These are phyloP conservation scores for Eucalyptus rudis DNA, from an alignment of 345 rosid species.

Conservation along the genomic window DNA sequence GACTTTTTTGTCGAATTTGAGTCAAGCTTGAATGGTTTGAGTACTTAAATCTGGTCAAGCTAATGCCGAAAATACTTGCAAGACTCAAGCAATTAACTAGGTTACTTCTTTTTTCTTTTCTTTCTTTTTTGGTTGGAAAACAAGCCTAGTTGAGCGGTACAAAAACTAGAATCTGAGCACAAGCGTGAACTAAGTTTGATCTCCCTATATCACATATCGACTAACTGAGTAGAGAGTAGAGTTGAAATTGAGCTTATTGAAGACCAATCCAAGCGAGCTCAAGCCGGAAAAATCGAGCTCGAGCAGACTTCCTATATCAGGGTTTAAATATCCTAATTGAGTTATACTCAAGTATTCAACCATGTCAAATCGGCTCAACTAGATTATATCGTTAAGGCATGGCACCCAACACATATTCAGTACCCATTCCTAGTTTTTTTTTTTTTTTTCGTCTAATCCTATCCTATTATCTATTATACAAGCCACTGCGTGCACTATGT, in stretches of 20 bases:
- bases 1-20: background rate
- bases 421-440: background rate
- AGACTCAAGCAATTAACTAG: background rate
- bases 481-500: rapidly evolving
- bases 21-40: background rate
- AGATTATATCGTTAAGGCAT: background rate
- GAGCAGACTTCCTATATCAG: background rate
- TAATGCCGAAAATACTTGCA: background rate
- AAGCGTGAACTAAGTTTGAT: background rate
- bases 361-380: background rate
- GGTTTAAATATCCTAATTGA: background rate
- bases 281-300: background rate
- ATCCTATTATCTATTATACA: too few relatives aligned
- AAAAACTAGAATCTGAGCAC: background rate
- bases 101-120: too few relatives aligned
- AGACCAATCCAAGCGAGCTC: background rate
- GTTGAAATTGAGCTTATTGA: background rate
- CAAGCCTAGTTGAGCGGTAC: background rate
- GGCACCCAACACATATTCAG: background rate
- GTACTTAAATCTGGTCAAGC: background rate
- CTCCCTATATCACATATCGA: background rate
- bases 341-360: background rate
- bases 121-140: background rate
- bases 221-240: background rate
- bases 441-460: too few relatives aligned